Evolutionary conservation across 495 filamentous ascomycete species (phyloP).

Genomic region (Hyaloscypha finlandica): DNA sequence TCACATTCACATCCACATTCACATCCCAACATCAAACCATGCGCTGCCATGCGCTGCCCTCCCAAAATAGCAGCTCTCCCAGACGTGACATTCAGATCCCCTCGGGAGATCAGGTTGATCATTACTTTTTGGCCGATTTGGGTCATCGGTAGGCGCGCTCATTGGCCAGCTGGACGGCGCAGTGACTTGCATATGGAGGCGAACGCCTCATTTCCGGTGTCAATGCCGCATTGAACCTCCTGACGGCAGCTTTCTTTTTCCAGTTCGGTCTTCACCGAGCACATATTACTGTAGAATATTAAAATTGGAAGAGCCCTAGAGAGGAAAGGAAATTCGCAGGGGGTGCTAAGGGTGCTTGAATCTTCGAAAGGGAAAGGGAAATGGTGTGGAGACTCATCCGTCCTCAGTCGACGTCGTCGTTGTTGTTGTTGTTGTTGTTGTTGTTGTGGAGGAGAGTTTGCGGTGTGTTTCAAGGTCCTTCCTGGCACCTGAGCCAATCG

Average conservation of each 20-base stretch:
- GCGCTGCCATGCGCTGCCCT: too few relatives aligned
- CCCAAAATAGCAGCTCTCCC: too few relatives aligned
- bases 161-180: constrained; percentile 19
- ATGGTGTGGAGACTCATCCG: neutral
- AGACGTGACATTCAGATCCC: too few relatives aligned
- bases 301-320: too few relatives aligned
- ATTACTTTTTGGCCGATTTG: neutral
- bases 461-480: constrained; percentile 15
- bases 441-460: neutral
- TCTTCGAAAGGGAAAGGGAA: neutral
- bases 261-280: too few relatives aligned
- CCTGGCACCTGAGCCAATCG: constrained; percentile 9
- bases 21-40: too few relatives aligned
- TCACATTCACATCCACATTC: too few relatives aligned
- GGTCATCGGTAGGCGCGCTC: neutral
- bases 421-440: too few relatives aligned
- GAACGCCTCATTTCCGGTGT: constrained; percentile 33
- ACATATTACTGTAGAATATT: too few relatives aligned
- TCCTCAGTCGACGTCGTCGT: neutral
- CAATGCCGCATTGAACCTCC: constrained; percentile 15
- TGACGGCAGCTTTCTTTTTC: too few relatives aligned
- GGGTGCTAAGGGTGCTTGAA: too few relatives aligned
- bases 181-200: constrained; percentile 26
- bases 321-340: too few relatives aligned
- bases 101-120: neutral